Percentiles rank a stretch among this genome's conserved stretches.
Conservation (phyloP, 2,329 filamentous ascomycete species). For the Scedosporium minutisporum region DNA sequence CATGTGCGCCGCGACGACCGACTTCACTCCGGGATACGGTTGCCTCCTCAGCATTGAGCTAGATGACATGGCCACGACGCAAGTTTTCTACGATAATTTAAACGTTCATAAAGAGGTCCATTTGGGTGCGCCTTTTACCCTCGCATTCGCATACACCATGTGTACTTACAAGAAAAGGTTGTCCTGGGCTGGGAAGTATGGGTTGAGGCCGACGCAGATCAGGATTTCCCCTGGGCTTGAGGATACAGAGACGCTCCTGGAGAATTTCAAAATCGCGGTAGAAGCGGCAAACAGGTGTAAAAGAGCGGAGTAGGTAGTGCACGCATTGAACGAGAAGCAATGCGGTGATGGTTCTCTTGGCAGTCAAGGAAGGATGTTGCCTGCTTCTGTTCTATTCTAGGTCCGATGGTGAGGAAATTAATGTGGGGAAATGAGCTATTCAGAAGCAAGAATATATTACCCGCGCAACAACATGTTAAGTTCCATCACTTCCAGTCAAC, state of each 20-base stretch:
- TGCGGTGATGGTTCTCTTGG: too few relatives aligned
- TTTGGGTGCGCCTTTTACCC: conserved; percentile 41
- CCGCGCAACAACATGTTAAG: too few relatives aligned
- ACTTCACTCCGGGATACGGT: conserved; percentile 44
- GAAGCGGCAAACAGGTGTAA: conserved; percentile 12
- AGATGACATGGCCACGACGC: conserved; percentile 24
- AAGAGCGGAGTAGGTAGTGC: too few relatives aligned
- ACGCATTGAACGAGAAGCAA: too few relatives aligned
- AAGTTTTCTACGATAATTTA: conserved; percentile 39
- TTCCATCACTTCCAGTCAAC: too few relatives aligned
- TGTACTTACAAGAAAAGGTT: conserved; percentile 26
- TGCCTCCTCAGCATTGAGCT: conserved; percentile 45
- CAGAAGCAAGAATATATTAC: too few relatives aligned
- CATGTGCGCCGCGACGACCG: conserved; percentile 26
- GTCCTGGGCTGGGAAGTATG: conserved; percentile 25
- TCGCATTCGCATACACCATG: conserved; percentile 38
- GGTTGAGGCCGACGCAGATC: conserved; percentile 30
- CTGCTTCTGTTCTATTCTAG: too few relatives aligned
- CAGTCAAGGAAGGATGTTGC: too few relatives aligned
- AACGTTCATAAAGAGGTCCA: conserved; percentile 42
- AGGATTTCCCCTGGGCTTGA: conserved; percentile 39
- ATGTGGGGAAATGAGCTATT: too few relatives aligned
- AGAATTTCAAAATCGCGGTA: conserved; percentile 26
- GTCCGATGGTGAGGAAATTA: too few relatives aligned
- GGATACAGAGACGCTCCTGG: conserved; percentile 28